Conservation (phyloP, 2,329 filamentous ascomycete genomes). For the Cephalotrichum gorgonifer region DNA sequence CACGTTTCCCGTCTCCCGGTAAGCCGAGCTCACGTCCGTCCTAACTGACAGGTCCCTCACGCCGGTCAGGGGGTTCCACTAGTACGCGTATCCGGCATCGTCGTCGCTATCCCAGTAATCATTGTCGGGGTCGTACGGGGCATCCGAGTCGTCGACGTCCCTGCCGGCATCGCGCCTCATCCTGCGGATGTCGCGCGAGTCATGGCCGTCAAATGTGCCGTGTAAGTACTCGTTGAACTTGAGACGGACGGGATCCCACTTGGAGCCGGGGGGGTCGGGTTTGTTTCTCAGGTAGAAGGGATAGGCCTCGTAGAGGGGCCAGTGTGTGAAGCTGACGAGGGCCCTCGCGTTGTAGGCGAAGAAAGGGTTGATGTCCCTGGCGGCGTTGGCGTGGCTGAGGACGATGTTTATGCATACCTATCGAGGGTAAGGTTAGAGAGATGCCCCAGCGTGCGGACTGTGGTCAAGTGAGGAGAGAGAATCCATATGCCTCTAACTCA, state of each 20-base stretch:
- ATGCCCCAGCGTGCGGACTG: too few species aligned
- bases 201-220: background rate
- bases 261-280: background rate
- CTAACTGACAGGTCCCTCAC: too few species aligned
- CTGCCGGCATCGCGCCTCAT: background rate
- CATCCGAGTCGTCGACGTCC: conserved; percentile 3
- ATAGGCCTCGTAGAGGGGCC: conserved; percentile 1
- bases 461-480: too few species aligned
- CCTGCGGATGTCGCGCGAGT: background rate
- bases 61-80: too few species aligned
- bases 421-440: background rate
- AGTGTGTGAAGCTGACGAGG: background rate
- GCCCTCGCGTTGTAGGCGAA: background rate
- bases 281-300: conserved; percentile 1
- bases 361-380: background rate
- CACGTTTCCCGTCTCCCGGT: too few species aligned
- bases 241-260: background rate
- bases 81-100: too few species aligned
- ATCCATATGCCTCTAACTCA: too few species aligned
- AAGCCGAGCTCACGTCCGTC: too few species aligned
- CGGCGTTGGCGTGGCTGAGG: background rate
- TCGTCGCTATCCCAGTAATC: background rate
- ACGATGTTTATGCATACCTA: background rate
- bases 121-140: conserved; percentile 3
- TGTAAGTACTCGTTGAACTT: background rate